Evolutionary conservation across 768 basidiomycete genomes (phyloP), one percentile per base, ranked within the genome.

Genomic region (Xanthoconium stramineum): DNA sequence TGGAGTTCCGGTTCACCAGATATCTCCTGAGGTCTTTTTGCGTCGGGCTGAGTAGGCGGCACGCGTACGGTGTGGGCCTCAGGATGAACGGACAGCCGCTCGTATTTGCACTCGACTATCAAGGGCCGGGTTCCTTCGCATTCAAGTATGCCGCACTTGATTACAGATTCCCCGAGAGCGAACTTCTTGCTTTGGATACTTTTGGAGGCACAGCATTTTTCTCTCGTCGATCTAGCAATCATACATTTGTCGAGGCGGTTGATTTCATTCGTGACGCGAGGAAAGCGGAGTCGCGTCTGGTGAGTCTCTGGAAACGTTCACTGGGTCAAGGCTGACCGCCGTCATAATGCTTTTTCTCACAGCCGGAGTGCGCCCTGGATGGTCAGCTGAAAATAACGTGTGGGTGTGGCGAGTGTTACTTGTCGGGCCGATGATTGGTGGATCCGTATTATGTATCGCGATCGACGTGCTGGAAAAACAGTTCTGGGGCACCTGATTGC

Each of bases 191-290:
- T 13, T 28, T 36, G 30, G 44, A 53, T 20, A 38, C 49, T 32
- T 54, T 58, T 37, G 19, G n/a, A 40, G 59, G 56, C 12, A 39
- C 28, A 0, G 47, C 14, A 1, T 54, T 58, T 36, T 58, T 54
- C 24, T 30, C 28, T 20, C 29, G n/a, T 47, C 56, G 48, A 38
- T 53, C 30, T 3, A 11, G 28, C 13, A 11, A 52, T 12, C 3
- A 28, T 9, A 46, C 33, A 1, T 32, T 9, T 24, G 30, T 53
- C 8, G 49, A 53, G 12, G 39, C 58, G 15, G 40, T 58, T 7
- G 48, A 55, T 58, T 54, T 58, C 32, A 30, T 11, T 11, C 45
- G 46, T 13, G 33, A 53, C 1, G 46, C 29, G 40, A 17, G 12
- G n/a, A 52, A 47, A 12, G 37, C 14, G n/a, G 39, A 52, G n/a